A percentile compares a stretch with the other conserved stretches of the same genome.
These are phyloP conservation scores for Toxoplasma gondii DNA, from an alignment of 169 alveolate species.

Conservation along the genomic window DNA sequence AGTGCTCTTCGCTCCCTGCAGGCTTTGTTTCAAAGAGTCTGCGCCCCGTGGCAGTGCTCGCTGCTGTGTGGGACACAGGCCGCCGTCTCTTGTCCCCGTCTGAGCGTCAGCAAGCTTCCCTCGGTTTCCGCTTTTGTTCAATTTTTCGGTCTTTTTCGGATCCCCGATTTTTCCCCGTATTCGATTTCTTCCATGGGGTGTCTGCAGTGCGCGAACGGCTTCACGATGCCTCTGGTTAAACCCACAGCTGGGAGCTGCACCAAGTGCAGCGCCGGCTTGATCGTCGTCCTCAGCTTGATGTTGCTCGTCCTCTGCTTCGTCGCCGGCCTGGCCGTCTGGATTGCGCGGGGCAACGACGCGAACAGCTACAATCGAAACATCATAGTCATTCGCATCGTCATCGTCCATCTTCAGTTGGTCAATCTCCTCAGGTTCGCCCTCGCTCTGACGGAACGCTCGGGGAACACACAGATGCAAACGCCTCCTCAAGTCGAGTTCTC, in stretches of 20 bases:
- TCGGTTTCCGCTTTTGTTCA: too few relatives aligned
- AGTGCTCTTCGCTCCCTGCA: too few relatives aligned
- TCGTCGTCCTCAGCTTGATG: neutral
- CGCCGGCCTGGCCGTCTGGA: conserved; percentile 5
- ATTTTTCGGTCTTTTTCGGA: too few relatives aligned
- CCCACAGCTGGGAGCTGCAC: neutral
- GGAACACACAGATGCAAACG: too few relatives aligned
- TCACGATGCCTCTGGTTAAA: neutral
- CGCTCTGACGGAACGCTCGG: neutral
- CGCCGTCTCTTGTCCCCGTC: too few relatives aligned
- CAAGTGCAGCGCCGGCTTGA: neutral
- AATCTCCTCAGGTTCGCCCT: neutral
- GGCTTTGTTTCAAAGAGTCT: too few relatives aligned
- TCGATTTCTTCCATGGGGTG: neutral
- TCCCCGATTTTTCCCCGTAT: too few relatives aligned
- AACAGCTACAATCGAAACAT: neutral
- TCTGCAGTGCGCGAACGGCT: conserved; percentile 12
- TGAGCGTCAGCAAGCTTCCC: too few relatives aligned
- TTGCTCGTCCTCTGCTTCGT: neutral
- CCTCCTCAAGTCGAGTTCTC: too few relatives aligned
- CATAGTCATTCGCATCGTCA: neutral
- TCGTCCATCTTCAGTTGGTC: neutral
- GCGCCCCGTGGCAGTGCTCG: too few relatives aligned
- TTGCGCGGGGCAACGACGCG: neutral
- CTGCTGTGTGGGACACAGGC: too few relatives aligned